phyloP scores from a whole-genome alignment of 1,139 yeast genomes.

The Pichia sp. region DNA sequence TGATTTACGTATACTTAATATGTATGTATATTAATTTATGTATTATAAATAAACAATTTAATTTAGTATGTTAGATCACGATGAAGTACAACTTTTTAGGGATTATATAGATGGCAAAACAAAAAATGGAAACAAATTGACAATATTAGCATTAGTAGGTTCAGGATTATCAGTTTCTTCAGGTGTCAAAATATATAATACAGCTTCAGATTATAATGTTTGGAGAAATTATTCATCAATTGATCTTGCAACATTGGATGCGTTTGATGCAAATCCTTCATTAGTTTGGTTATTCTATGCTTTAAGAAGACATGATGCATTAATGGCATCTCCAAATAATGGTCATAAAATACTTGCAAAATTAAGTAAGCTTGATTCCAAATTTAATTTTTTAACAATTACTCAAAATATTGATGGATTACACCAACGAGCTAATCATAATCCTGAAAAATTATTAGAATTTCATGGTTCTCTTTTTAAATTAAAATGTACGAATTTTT shows the following conservation, averaged over 20 bases:
- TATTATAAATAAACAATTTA: too few relatives aligned
- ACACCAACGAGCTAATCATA: conserved; percentile 59
- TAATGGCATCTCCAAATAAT: conserved; percentile 60
- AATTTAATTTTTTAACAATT: conserved; percentile 46
- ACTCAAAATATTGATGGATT: conserved; percentile 84
- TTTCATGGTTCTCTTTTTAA: conserved; percentile 76
- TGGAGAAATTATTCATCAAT: conserved; percentile 78
- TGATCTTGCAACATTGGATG: conserved; percentile 87
- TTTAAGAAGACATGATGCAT: conserved; percentile 57
- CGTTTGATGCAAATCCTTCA: conserved; percentile 75
- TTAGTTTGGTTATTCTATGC: conserved; percentile 87
- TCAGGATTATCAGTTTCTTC: conserved; percentile 78
- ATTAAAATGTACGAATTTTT: conserved; percentile 67
- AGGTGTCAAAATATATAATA: conserved; percentile 61
- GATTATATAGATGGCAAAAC: neutral
- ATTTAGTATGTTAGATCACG: neutral
- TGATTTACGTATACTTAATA: too few relatives aligned
- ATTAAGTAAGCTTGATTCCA: conserved; percentile 30
- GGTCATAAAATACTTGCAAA: conserved; percentile 69
- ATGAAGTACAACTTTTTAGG: conserved; percentile 1
- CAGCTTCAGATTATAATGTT: conserved; percentile 30
- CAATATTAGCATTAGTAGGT: conserved; percentile 68
- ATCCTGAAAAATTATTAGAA: conserved; percentile 45
- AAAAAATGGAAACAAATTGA: conserved; percentile 30
- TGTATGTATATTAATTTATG: too few relatives aligned